These are phyloP conservation scores for Paramecium tetraurelia DNA, from an alignment of 73 alveolate species.

Conservation along the genomic window DNA sequence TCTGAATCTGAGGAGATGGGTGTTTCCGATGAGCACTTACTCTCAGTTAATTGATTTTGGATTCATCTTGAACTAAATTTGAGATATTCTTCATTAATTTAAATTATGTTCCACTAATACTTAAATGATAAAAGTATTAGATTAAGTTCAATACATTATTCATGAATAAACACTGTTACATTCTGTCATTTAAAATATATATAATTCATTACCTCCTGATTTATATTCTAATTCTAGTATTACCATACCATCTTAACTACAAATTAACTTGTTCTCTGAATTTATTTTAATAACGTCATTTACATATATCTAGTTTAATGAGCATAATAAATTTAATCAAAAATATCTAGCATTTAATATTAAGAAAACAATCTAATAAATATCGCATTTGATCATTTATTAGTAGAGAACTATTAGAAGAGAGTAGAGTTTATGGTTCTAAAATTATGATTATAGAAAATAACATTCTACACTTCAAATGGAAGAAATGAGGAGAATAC, in stretches of 20 bases:
- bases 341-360: not conserved
- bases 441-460: not conserved
- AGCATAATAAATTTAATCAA: not conserved
- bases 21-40: not conserved
- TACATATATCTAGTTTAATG: not conserved
- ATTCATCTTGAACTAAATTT: not conserved
- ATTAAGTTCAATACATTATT: not conserved
- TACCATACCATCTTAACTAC: not conserved
- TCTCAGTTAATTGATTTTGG: not conserved
- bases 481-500: not conserved
- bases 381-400: not conserved
- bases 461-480: not conserved
- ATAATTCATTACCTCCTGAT: not conserved
- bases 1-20: not conserved
- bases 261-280: not conserved
- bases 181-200: not conserved
- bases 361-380: not conserved
- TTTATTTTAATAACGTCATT: no score
- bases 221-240: not conserved
- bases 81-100: constrained; percentile 4
- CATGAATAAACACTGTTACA: not conserved
- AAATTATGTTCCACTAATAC: constrained; percentile 3
- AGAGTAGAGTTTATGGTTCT: not conserved
- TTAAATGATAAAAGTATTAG: not conserved
- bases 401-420: not conserved